phyloP scores from a whole-genome alignment of 805 yeast genomes.

The Wickerhamomyces bovis region DNA sequence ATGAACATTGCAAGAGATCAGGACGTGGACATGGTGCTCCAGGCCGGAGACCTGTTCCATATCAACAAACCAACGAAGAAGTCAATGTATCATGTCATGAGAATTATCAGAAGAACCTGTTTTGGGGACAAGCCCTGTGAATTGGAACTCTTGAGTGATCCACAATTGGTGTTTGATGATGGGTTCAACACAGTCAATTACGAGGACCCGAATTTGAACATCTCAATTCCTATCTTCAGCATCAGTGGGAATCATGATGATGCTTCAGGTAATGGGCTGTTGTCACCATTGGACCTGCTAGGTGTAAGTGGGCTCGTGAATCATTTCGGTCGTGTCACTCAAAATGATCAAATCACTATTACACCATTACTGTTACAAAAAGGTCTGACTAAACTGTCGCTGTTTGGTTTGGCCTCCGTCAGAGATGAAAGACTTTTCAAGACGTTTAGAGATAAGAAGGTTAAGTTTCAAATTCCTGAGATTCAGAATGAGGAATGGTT shows the following conservation, averaged over 20 bases:
- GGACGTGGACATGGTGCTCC: conserved; percentile 85
- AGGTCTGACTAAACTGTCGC: conserved; percentile 74
- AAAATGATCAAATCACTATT: conserved; percentile 68
- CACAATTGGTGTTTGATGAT: conserved; percentile 53
- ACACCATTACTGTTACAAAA: conserved; percentile 77
- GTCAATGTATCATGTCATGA: conserved; percentile 77
- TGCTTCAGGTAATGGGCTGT: conserved; percentile 77
- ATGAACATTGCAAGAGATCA: conserved; percentile 59
- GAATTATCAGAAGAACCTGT: conserved; percentile 62
- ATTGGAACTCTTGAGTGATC: conserved; percentile 76
- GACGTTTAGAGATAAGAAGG: conserved; percentile 74
- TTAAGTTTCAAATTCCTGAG: conserved; percentile 70
- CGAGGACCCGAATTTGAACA: conserved; percentile 85
- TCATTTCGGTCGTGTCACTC: conserved; percentile 79
- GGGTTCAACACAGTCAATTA: conserved; percentile 73
- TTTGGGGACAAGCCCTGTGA: conserved; percentile 87
- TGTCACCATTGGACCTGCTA: conserved; percentile 82
- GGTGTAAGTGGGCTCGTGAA: conserved; percentile 79
- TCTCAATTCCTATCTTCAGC: conserved; percentile 85
- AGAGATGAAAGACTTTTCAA: conserved; percentile 84
- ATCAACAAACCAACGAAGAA: conserved; percentile 83
- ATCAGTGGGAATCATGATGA: conserved; percentile 97
- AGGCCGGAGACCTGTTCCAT: conserved; percentile 92
- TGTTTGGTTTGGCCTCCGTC: conserved; percentile 84
- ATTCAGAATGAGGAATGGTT: conserved; percentile 64